Evolutionary conservation across 345 rosid species (phyloP).

Genomic region (Linum trigynum): DNA sequence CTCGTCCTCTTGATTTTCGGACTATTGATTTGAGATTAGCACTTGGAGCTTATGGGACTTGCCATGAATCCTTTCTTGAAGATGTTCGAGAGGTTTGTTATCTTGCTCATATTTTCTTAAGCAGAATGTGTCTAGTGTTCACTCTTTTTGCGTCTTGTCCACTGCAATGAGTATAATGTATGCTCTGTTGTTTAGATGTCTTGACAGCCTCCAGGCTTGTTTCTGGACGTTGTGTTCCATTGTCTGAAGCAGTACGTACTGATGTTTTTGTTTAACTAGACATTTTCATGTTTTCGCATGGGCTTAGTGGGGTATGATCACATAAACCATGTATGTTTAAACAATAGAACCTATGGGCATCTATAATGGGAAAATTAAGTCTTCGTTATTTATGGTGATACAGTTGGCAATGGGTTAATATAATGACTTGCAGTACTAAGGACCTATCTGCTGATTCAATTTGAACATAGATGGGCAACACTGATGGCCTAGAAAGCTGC

Average conservation of each 20-base stretch:
- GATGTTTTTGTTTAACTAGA: neutral
- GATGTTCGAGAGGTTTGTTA: conserved; percentile 35
- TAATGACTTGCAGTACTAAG: neutral
- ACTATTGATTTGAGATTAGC: conserved; percentile 28
- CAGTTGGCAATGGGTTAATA: neutral
- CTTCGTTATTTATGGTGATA: neutral
- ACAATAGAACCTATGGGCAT: neutral
- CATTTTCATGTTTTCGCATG: neutral
- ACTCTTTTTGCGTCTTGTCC: neutral
- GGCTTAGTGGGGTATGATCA: neutral
- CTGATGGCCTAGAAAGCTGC: too few relatives aligned
- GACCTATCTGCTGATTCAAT: neutral
- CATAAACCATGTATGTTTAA: neutral
- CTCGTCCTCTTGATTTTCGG: conserved; percentile 32
- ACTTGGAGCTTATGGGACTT: conserved; percentile 29
- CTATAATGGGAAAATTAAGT: neutral
- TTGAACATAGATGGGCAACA: neutral
- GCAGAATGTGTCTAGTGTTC: too few relatives aligned
- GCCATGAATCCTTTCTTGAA: conserved; percentile 35
- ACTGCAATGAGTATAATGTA: neutral
- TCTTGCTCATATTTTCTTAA: neutral
- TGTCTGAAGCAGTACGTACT: neutral
- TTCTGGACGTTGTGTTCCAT: neutral
- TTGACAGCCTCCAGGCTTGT: neutral
- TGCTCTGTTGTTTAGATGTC: neutral